Base-by-base conservation (phyloP, 352 stramenopile species). In the Phytophthora agathidicida region DNA sequence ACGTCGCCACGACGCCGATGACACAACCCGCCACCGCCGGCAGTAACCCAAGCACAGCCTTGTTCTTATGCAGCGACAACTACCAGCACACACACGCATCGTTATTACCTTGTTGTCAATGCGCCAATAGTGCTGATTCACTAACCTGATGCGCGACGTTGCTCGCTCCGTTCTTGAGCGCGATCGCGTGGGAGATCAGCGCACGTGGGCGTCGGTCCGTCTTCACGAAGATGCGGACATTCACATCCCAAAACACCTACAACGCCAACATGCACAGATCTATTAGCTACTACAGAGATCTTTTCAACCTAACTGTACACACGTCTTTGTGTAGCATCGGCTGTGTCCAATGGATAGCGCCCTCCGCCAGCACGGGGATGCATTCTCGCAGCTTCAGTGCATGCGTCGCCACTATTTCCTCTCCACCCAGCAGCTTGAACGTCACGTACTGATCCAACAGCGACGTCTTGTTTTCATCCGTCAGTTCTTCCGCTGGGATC, bases 21-120 rank as follows among this genome's bases (percentile, higher is more conserved):
- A 86, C 30, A 31, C 67, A 83, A 14, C 75, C 77, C 1, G 71
- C 38, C 4, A 90, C 30, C 1, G 71, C 71, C 11, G 81, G 75
- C 5, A 89, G 36, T 8, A 93, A 36, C 0, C 76, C 70, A 27
- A 89, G 33, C 0, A 68, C 68, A 10, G 84, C 74, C 22, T 78
- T 71, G 16, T 91, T 91, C 57, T 74, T 80, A 44, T 88, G 77
- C 27, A 88, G 50, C 2, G 64, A 71, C n/a, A 91, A 62, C 81
- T 90, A 30, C 2, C 10, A 49, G 20, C 22, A 43, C 5, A 31
- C 9, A 47, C n/a, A n/a, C n/a, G n/a, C n/a, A n/a, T n/a, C n/a
- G n/a, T n/a, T n/a, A n/a, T n/a, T n/a, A n/a, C n/a, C n/a, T n/a
- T n/a, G n/a, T n/a, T n/a, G n/a, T 36, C 19, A 46, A 24, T 47